Evolutionary conservation across 805 yeast species (phyloP), one percentile per base, ranked within the genome.

Genomic region (Ogataea sp.): DNA sequence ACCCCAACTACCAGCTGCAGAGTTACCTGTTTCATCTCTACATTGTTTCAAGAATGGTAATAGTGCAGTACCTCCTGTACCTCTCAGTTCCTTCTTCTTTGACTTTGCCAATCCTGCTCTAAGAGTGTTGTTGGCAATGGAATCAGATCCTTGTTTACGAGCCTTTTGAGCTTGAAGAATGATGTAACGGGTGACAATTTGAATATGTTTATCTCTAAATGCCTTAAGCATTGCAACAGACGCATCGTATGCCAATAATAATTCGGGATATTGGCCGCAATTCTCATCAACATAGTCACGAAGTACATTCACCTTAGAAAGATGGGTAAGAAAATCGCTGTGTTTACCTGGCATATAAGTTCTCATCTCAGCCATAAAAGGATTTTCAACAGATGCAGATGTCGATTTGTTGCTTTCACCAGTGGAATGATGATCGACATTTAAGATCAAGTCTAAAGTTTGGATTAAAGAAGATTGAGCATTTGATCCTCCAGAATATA

Each of bases 1-100:
- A 56, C 95, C 96, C 97, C 97, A 88, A 36, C 67, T 72, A 40
- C 96, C 90, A 20, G 95, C 96, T 18, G 96, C 96, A 11, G 88
- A 77, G 50, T 83, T 93, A 32, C 95, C 95, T 2, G 96, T 89
- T 58, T 89, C 97, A 62, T 89, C 97, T 59, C 97, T 75, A 50
- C 96, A 90, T 61, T 90, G 97, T 60, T 88, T 89, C 56, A 89
- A 70, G 64, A 89, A 90, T 21, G 96, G 96, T 42, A 89, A 72
- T 51, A 89, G 68, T 1, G 94, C 80, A 0, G 97, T 89, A 34
- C 97, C 97, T 17, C 97, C 97, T 1, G 97, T 89, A 14, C 97
- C 97, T 50, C 77, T 75, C 46, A 73, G 76, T 42, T 74, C 81
- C 32, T 67, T 70, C 42, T 69, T 68, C 38, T 45, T 42, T 20